These are phyloP conservation scores for Babjeviella inositovora DNA, from an alignment of 805 yeast species.

Conservation along the genomic window DNA sequence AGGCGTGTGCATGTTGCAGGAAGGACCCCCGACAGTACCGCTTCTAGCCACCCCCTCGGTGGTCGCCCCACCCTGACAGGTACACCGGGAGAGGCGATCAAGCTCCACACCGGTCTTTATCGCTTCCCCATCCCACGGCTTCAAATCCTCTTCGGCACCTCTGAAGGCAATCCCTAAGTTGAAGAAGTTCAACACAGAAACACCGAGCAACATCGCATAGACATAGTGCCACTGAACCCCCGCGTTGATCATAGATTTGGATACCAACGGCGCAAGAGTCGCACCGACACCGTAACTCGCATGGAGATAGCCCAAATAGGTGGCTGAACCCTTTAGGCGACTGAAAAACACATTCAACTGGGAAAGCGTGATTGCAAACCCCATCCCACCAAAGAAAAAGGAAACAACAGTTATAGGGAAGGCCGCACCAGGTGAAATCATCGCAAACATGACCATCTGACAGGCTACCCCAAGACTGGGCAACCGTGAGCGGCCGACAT, in stretches of 20 bases:
- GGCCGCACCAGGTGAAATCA: constrained; percentile 28
- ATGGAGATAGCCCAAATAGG: constrained; percentile 45
- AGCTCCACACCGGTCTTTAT: no score
- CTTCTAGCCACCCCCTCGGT: no score
- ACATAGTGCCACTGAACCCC: constrained; percentile 36
- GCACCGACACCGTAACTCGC: constrained; percentile 66
- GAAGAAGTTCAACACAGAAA: constrained; percentile 15
- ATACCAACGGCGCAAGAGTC: constrained; percentile 49
- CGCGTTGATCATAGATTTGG: constrained; percentile 31
- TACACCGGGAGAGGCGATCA: no score
- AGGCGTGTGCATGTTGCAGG: no score
- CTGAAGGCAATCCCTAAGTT: constrained; percentile 29
- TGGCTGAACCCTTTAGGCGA: constrained; percentile 33
- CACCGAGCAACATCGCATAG: constrained; percentile 27
- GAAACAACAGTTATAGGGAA: constrained; percentile 32
- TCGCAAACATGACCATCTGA: constrained; percentile 21
- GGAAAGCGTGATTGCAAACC: constrained; percentile 29
- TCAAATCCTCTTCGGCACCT: constrained; percentile 27
- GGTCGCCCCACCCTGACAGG: no score
- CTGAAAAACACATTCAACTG: constrained; percentile 36
- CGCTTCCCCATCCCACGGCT: no score
- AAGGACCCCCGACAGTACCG: no score
- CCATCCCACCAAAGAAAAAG: constrained; percentile 41
- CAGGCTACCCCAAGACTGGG: constrained; percentile 18
- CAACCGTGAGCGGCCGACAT: constrained; percentile 21